Percentiles rank a stretch among this genome's conserved stretches.
Conservation (phyloP, 2,329 filamentous ascomycete species). For the Xylariaceae sp. region DNA sequence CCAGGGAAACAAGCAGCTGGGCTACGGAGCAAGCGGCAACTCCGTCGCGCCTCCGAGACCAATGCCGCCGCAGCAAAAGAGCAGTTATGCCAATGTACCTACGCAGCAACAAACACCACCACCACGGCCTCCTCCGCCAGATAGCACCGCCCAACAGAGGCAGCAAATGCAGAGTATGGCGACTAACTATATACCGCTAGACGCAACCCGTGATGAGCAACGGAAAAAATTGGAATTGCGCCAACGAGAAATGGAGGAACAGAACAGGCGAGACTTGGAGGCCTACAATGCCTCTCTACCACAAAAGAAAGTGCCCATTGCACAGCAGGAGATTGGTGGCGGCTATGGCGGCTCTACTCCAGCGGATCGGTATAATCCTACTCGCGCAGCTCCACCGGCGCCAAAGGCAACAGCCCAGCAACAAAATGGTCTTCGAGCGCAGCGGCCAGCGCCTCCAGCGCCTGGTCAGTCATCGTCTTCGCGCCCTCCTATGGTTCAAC, state of each 20-base stretch:
- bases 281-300: conserved; percentile 88
- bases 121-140: conserved; percentile 42
- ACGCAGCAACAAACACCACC: conserved; percentile 36
- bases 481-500: conserved; percentile 46
- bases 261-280: conserved; percentile 71
- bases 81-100: conserved; percentile 36
- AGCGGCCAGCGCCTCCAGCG: conserved; percentile 77
- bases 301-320: conserved; percentile 72
- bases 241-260: conserved; percentile 58
- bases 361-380: conserved; percentile 74
- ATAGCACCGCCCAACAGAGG: conserved; percentile 46
- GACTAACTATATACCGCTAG: conserved; percentile 50
- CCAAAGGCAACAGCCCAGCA: conserved; percentile 59
- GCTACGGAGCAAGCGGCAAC: conserved; percentile 48
- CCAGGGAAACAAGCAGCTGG: conserved; percentile 60
- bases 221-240: conserved; percentile 56
- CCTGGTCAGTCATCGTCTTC: conserved; percentile 40
- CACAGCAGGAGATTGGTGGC: conserved; percentile 81
- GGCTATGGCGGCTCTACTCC: conserved; percentile 47
- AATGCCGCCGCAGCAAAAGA: conserved; percentile 50
- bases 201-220: conserved; percentile 51
- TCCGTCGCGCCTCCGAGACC: conserved; percentile 68
- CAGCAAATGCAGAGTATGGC: conserved; percentile 57
- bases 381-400: conserved; percentile 76
- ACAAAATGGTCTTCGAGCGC: conserved; percentile 58